Base-by-base conservation (phyloP, 371 early-diverging fungal genomes). In the Circinella minor region DNA sequence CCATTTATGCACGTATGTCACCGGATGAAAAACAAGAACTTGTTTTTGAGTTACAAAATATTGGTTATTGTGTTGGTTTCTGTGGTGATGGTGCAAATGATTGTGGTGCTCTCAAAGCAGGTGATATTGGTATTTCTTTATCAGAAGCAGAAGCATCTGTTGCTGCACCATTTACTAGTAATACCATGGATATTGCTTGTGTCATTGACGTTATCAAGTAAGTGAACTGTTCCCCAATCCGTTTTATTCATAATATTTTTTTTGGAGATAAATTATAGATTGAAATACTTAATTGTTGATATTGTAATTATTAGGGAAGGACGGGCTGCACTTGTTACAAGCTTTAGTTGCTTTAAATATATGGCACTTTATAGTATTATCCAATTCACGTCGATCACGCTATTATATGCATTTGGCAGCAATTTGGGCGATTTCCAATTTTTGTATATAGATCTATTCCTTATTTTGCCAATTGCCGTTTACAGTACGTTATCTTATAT, bases 11-110 rank as follows among this genome's bases (percentile, higher is more conserved):
- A 1, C 89, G 99, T 69, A 99, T 99, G 99, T 98, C 97, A 2
- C 99, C 99, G 0, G 99, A 97, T 70, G 98, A 99, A 78, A 99
- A 99, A 73, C 95, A 94, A 64, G 92, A 94, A 70, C 83, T 99
- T 11, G 97, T 99, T 3, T 93, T 94, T 71, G 87, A 88, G 54
- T 81, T 98, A 34, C 97, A 98, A 79, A 86, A 82, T 14, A 82
- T 98, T 39, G 98, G 94, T 6, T 96, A 98, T 79, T 94, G 93
- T 73, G 93, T 95, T 9, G 95, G 96, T 1, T 98, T 99, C 71
- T 96, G 96, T 81, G 99, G 99, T n/a, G 99, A 99, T 84, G 99
- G 99, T 9, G 99, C 99, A 43, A 99, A 99, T 75, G 99, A 99
- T 81, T 98, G 98, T 84, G 99, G 98, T 27, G 99, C 99, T 3